Base-by-base conservation (phyloP, 2,329 filamentous ascomycete species). In the Cladophialophora bantiana region DNA sequence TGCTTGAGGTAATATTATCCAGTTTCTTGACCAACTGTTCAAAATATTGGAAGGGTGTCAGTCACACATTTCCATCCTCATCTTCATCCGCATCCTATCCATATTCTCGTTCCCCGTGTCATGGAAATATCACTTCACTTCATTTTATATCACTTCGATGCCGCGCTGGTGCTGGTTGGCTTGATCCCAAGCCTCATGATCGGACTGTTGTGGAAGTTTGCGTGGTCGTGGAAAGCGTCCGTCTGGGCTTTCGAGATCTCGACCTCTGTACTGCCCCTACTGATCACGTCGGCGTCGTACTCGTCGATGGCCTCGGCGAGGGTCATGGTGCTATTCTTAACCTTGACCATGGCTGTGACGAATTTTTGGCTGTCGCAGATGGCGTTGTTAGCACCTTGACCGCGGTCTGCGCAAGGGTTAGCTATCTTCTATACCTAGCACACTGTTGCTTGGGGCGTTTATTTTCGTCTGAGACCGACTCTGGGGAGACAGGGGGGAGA, bases 401-500 rank as follows among this genome's bases (percentile, higher is more conserved):
- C 69, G 58, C 69, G 67, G 32, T 71, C 68, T 70, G 31, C 1
- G n/a, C 9, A 38, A 36, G 18, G 38, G 12, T 9, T 36, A n/a
- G 59, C 35, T 18, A 54, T 26, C 26, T 26, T 26, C 2, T 3
- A 26, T 26, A 26, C 26, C 26, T 26, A 26, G 26, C 26, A 26
- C 26, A 26, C 2, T 26, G 26, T 26, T 26, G 58, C 13, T 20
- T 3, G 32, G 7, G 26, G 7, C 50, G 6, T 12, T 20, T 35
- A 34, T 26, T n/a, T 13, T 31, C 26, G 18, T 12, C n/a, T 26
- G 50, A 32, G 15, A 54, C 13, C 20, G 48, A 52, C 26, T 13
- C 13, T 15, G 12, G n/a, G 87, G 0, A 86, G 84, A 38, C 84
- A 84, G 0, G 9, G 20, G 26, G 35, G 13, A 36, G 12, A 20